Conservation (phyloP, 129 eudicot species). For the Centella asiatica region DNA sequence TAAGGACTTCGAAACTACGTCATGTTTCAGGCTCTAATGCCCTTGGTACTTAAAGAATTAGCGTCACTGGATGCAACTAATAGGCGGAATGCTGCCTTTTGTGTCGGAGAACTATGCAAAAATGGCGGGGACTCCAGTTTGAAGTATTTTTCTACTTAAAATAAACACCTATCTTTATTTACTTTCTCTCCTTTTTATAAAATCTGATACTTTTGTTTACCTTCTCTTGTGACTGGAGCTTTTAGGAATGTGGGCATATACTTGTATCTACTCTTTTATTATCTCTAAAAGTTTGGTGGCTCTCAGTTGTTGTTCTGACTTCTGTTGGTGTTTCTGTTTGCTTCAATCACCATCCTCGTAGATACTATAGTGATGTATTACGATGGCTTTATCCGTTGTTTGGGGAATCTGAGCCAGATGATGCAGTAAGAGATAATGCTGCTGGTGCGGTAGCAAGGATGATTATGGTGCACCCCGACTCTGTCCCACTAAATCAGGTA, state of each 20-base stretch:
- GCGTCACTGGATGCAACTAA: slow-evolving; percentile 73
- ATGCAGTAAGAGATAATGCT: slow-evolving; percentile 92
- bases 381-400: slow-evolving; percentile 71
- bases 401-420: slow-evolving; percentile 92
- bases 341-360: slow-evolving; percentile 18
- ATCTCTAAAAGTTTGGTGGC: background rate
- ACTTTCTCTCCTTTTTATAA: background rate
- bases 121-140: slow-evolving; percentile 70
- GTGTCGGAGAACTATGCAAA: slow-evolving; percentile 91
- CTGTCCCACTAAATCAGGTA: slow-evolving; percentile 86
- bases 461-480: slow-evolving; percentile 83
- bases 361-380: slow-evolving; percentile 67
- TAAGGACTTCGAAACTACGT: background rate
- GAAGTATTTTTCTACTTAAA: slow-evolving; percentile 55
- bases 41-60: slow-evolving; percentile 80
- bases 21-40: slow-evolving; percentile 72
- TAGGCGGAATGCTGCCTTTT: slow-evolving; percentile 96
- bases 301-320: background rate
- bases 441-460: slow-evolving; percentile 99
- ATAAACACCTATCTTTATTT: background rate
- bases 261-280: background rate
- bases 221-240: background rate
- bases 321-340: background rate
- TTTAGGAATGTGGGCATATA: background rate
- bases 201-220: background rate